A percentile compares a stretch with the other conserved stretches of the same genome.
phyloP scores from a whole-genome alignment of 176 grass and related monocot genomes.

The Tillandsia fasciculata region DNA sequence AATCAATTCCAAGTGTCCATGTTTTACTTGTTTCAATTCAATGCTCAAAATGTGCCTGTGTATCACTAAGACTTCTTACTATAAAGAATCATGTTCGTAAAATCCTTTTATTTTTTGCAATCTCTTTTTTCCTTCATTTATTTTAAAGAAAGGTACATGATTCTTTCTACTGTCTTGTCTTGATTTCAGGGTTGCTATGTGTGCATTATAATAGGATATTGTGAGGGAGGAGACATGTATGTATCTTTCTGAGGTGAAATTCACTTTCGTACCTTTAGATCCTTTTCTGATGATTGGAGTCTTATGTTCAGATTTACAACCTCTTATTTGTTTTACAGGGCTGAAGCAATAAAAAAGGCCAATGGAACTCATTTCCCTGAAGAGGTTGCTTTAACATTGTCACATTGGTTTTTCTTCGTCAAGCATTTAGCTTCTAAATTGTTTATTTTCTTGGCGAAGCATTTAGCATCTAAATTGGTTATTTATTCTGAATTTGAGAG shows the following conservation, averaged over 20 bases:
- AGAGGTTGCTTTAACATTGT: constrained; percentile 38
- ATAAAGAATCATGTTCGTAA: not conserved
- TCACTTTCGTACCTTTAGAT: not conserved
- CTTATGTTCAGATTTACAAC: constrained; percentile 14
- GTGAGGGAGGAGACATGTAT: constrained; percentile 99
- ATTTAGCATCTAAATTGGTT: not conserved
- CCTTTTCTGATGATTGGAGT: constrained; percentile 7
- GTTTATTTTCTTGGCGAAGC: not conserved
- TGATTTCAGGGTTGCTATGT: constrained; percentile 90
- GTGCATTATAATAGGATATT: constrained; percentile 91
- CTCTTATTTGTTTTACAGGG: constrained; percentile 32
- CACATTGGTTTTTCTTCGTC: constrained; percentile 13
- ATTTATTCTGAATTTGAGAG: not conserved
- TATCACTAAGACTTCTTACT: too few relatives aligned
- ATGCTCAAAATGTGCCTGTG: too few relatives aligned
- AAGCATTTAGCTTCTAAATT: not conserved
- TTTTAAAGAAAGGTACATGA: not conserved
- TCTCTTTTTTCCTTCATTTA: not conserved
- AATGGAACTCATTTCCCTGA: constrained; percentile 71
- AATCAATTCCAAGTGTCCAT: too few relatives aligned
- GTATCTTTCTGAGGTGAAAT: constrained; percentile 25
- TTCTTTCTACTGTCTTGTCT: constrained; percentile 17
- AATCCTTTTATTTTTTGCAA: not conserved
- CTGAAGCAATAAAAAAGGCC: constrained; percentile 82
- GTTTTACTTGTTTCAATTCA: too few relatives aligned